Evolutionary conservation across 129 eudicot species (phyloP).

Genomic region (Logfia minima): DNA sequence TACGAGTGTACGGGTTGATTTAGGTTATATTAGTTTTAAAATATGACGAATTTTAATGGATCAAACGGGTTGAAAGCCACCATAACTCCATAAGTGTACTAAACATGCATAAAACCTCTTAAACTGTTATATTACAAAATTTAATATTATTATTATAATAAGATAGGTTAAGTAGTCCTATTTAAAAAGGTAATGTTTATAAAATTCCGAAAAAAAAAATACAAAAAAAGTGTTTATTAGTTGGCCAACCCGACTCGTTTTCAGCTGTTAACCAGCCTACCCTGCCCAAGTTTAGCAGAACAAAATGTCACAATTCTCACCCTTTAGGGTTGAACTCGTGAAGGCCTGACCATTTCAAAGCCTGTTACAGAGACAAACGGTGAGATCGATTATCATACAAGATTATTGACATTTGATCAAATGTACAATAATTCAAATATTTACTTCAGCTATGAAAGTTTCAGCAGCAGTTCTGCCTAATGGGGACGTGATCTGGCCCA

Average conservation of each 20-base stretch:
- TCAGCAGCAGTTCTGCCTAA: constrained; percentile 57
- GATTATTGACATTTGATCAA: constrained; percentile 8
- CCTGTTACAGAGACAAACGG: constrained; percentile 28
- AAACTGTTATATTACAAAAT: no score
- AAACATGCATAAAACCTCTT: no score
- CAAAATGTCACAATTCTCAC: constrained; percentile 33
- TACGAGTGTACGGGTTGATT: not conserved
- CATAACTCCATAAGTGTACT: not conserved
- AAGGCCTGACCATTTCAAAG: constrained; percentile 56
- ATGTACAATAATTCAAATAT: not conserved
- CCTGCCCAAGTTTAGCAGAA: not conserved
- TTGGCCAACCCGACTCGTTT: not conserved
- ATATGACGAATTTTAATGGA: not conserved
- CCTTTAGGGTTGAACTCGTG: constrained; percentile 67
- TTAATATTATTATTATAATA: no score
- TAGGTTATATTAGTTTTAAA: not conserved
- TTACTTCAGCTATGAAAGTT: constrained; percentile 51
- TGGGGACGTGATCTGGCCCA: constrained; percentile 63
- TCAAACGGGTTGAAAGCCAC: not conserved
- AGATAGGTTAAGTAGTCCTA: not conserved
- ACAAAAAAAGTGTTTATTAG: no score
- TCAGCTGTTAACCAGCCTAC: not conserved
- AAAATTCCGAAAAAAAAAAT: no score
- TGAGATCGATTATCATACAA: constrained; percentile 8
- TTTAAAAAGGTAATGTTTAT: no score